These are phyloP conservation scores for Tetrapisispora phaffii DNA, from an alignment of 805 yeast genomes.

Conservation along the genomic window DNA sequence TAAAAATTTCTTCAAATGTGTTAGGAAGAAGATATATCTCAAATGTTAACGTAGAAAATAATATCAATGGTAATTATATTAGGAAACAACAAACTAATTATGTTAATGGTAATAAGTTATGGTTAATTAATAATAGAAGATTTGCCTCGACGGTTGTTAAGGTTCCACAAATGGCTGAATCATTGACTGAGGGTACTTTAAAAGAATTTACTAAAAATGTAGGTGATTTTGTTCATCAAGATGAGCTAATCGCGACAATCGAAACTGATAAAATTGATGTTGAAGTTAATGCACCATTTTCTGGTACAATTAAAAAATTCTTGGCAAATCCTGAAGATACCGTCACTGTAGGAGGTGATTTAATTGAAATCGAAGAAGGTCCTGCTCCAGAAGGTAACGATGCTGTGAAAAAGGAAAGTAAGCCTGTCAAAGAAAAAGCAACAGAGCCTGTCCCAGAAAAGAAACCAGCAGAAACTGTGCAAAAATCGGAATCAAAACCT, in stretches of 20 bases:
- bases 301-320: conserved; percentile 82
- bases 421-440: conserved; percentile 8
- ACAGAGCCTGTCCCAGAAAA: conserved; percentile 6
- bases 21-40: background rate
- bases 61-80: background rate
- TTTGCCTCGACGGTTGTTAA: conserved; percentile 48
- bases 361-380: conserved; percentile 75
- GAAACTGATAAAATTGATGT: conserved; percentile 98
- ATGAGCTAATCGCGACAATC: conserved; percentile 90
- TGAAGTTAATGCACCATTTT: conserved; percentile 87
- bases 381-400: conserved; percentile 52
- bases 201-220: conserved; percentile 58
- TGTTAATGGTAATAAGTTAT: background rate
- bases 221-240: conserved; percentile 80
- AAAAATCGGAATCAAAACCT: conserved; percentile 12
- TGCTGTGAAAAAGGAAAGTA: conserved; percentile 28
- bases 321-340: conserved; percentile 82
- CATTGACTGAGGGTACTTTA: conserved; percentile 93
- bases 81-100: background rate
- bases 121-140: conserved; percentile 13
- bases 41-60: background rate
- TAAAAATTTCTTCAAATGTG: background rate
- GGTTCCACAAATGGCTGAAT: conserved; percentile 98
- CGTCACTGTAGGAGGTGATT: conserved; percentile 90
- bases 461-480: conserved; percentile 10